phyloP scores from a whole-genome alignment of 176 grass and related monocot species.

The Carex cristatella region DNA sequence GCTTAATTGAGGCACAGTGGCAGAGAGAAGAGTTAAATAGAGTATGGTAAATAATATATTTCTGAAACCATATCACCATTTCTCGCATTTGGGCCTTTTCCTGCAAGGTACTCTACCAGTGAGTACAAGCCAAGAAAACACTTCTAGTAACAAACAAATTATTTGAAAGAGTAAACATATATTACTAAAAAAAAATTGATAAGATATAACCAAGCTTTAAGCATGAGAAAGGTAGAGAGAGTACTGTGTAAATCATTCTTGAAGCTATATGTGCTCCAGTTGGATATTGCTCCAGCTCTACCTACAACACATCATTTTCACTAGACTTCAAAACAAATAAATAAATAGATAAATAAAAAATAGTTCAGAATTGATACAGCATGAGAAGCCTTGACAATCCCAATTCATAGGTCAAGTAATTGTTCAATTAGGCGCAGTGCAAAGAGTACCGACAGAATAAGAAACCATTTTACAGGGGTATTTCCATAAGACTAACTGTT shows the following conservation, averaged over 20 bases:
- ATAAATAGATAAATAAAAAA: not conserved
- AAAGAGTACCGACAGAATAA: not conserved
- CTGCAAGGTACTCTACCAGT: not conserved
- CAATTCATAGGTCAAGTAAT: not conserved
- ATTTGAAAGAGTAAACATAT: not conserved
- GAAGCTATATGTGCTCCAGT: slow-evolving; percentile 93
- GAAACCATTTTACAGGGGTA: not conserved
- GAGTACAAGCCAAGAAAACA: not conserved
- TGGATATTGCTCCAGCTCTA: slow-evolving; percentile 93
- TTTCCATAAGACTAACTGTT: not conserved
- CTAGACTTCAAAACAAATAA: not conserved
- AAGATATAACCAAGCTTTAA: not conserved
- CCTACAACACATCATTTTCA: slow-evolving; percentile 32
- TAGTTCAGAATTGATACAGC: not conserved
- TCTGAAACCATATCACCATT: not conserved
- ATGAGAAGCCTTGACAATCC: not conserved
- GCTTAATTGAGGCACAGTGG: not conserved
- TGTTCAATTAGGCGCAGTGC: not conserved
- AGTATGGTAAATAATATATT: not conserved
- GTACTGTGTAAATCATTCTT: slow-evolving; percentile 84
- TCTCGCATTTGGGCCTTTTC: not conserved
- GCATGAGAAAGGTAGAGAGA: not conserved
- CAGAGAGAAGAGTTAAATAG: not conserved
- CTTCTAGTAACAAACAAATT: not conserved
- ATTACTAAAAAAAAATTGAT: not conserved